Base-by-base conservation (phyloP, 2,329 filamentous ascomycete species). In the Clonostachys byssicola region DNA sequence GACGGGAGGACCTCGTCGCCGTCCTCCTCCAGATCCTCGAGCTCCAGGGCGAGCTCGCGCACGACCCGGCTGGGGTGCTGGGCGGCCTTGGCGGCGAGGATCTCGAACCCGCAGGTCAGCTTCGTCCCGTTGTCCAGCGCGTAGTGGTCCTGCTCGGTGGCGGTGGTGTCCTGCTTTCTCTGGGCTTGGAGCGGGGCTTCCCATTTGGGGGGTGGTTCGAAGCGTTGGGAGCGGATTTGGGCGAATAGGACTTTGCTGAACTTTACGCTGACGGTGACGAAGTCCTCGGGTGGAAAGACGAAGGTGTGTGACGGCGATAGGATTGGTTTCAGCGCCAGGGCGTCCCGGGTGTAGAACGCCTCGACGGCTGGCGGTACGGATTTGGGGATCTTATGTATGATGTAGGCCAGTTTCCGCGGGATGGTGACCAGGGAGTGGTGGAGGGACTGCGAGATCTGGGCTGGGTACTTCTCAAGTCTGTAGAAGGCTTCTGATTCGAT, bases 211-310 rank as follows among this genome's bases (percentile, higher is more conserved):
- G 83, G 83, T 0, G 88, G 76, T 1, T 82, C 72, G 44, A 96
- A 96, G 20, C 86, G 80, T 62, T 99, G 94, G 14, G 89, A 91
- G 50, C 86, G 87, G 8, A 99, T 69, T 62, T 99, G 94, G 6
- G 95, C 94, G 61, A 89, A 99, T 3, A 95, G 81, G 1, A 95
- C 85, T 62, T 85, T 90, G 5, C 91, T 96, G 63, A 97, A 96
- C 41, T 80, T 84, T 33, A 89, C 80, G 56, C 88, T 92, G 30
- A 89, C 72, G 1, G 82, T 85, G 10, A 96, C 86, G 38, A 95
- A 79, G 60, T 97, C 92, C 42, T 77, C 67, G 0, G 91, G 91
- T 4, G 83, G 77, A 56, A 99, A 95, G 3, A 66, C 60, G 3
- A 91, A 72, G 0, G 70, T 64, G 1, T 64, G 68, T 1, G 78